These are phyloP conservation scores for Lachancea lanzarotensis DNA, from an alignment of 805 yeast genomes.

Conservation along the genomic window DNA sequence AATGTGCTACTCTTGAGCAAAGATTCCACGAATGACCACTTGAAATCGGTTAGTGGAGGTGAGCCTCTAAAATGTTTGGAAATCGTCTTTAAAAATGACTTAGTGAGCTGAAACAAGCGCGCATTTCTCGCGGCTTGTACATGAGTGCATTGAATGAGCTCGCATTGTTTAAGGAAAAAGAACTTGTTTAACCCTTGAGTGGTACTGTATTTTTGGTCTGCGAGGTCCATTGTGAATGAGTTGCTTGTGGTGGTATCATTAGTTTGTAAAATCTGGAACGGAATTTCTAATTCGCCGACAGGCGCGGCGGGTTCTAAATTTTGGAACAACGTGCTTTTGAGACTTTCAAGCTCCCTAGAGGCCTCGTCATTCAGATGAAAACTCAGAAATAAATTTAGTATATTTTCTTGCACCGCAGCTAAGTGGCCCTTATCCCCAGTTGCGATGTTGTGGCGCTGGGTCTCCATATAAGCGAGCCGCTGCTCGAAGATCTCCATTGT, in stretches of 20 bases:
- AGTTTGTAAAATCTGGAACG: constrained; percentile 11
- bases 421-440: not conserved
- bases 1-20: constrained; percentile 11
- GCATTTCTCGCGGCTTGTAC: constrained; percentile 8
- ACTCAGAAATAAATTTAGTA: constrained; percentile 22
- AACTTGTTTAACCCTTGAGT: constrained; percentile 18
- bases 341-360: constrained; percentile 13
- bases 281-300: constrained; percentile 20
- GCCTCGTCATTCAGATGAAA: constrained; percentile 27
- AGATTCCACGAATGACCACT: constrained; percentile 16
- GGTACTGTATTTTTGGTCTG: constrained; percentile 13
- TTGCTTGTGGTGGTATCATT: not conserved
- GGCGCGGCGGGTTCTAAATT: constrained; percentile 8
- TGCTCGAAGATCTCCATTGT: constrained; percentile 24
- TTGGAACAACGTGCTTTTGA: constrained; percentile 11
- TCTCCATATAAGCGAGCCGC: constrained; percentile 15
- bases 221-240: constrained; percentile 8
- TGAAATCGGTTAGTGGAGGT: constrained; percentile 18
- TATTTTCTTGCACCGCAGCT: constrained; percentile 19
- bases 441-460: constrained; percentile 1
- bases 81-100: constrained; percentile 2
- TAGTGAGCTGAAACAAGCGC: constrained; percentile 13
- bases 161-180: constrained; percentile 21
- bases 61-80: constrained; percentile 11
- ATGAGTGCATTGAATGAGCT: constrained; percentile 13